Evolutionary conservation across 2,329 filamentous ascomycete species (phyloP).

Genomic region (Claviceps digitariae): DNA sequence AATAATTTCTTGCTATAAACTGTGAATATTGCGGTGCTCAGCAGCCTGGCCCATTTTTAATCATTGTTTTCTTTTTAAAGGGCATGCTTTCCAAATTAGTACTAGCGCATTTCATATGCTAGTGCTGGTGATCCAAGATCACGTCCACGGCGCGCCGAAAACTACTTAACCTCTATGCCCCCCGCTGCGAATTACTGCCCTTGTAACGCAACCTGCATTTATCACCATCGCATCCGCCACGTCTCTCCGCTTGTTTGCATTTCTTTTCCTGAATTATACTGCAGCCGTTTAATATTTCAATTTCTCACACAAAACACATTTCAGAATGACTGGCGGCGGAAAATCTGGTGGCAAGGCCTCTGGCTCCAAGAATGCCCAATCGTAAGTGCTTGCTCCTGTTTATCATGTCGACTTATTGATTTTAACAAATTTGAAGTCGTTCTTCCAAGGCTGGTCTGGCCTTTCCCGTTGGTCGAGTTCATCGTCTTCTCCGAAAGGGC

Average conservation of each 20-base stretch:
- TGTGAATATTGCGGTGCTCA: background rate
- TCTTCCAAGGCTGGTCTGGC: conserved; percentile 99
- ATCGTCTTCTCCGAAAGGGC: conserved; percentile 96
- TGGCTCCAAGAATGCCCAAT: conserved; percentile 98
- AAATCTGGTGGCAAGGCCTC: conserved; percentile 99
- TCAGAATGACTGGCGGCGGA: conserved; percentile 99
- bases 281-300: background rate
- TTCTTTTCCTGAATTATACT: conserved; percentile 7
- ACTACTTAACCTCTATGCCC: conserved; percentile 41
- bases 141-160: conserved; percentile 32
- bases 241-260: conserved; percentile 9
- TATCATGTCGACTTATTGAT: background rate
- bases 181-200: conserved; percentile 27
- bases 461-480: conserved; percentile 97
- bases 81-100: conserved; percentile 19
- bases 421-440: conserved; percentile 45
- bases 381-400: conserved; percentile 49
- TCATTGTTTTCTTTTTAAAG: conserved; percentile 3
- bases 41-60: conserved; percentile 14
- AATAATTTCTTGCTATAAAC: background rate
- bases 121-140: conserved; percentile 35
- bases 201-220: conserved; percentile 21
- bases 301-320: conserved; percentile 14
- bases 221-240: conserved; percentile 23
- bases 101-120: conserved; percentile 13